Conservation (phyloP, 1,139 yeast genomes). For the Meyerozyma carpophila region DNA sequence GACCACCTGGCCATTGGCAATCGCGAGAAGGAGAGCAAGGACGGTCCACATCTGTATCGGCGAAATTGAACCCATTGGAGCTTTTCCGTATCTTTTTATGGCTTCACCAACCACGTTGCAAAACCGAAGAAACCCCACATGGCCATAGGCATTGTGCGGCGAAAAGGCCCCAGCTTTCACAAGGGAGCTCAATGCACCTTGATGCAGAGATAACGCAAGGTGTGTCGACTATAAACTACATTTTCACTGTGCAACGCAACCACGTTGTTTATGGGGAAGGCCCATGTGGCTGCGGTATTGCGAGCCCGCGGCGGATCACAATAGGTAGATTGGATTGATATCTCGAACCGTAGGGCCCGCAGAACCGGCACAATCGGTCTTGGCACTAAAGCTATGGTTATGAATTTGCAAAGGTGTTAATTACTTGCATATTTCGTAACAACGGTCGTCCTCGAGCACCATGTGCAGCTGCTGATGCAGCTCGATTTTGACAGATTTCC, state of each 20-base stretch:
- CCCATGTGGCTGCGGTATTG: background rate
- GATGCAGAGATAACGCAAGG: background rate
- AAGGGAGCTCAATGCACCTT: too few species aligned
- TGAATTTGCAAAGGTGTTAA: background rate
- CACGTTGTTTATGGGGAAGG: background rate
- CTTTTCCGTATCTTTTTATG: background rate
- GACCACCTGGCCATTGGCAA: background rate
- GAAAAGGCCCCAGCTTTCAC: too few species aligned
- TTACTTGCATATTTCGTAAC: background rate
- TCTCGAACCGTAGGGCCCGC: background rate
- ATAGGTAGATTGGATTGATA: background rate
- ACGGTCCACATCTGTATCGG: background rate
- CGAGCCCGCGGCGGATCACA: background rate
- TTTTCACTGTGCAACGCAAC: background rate
- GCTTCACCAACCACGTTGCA: background rate
- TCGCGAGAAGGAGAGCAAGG: background rate
- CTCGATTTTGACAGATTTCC: too few species aligned
- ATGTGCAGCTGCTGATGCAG: too few species aligned
- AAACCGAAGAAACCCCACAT: background rate
- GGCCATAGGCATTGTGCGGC: background rate
- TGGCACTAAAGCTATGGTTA: background rate
- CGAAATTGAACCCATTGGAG: too few species aligned
- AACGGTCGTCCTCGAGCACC: too few species aligned
- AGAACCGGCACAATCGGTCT: too few species aligned
- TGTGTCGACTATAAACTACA: background rate